Percentiles rank a stretch among this genome's conserved stretches.
These are phyloP conservation scores for Ustilago hordei DNA, from an alignment of 1,284 basidiomycete genomes.

Conservation along the genomic window DNA sequence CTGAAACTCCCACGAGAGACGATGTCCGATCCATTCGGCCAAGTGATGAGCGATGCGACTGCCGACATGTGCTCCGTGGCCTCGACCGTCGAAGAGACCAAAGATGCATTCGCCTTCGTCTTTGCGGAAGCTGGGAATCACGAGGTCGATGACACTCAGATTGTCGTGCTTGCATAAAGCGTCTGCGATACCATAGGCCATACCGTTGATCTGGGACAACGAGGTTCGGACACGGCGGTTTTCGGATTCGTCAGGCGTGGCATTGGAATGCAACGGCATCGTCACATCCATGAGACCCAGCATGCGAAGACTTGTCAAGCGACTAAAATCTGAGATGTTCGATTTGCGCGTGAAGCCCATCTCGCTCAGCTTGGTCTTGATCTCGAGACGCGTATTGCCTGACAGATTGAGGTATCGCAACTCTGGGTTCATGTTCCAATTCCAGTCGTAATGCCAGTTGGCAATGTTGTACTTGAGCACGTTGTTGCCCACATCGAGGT, in stretches of 20 bases:
- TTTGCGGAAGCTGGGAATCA: conserved; percentile 87
- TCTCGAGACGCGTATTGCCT: conserved; percentile 87
- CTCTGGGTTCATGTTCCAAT: conserved; percentile 98
- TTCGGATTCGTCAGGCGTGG: conserved; percentile 85
- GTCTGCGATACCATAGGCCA: conserved; percentile 97
- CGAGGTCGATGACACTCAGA: conserved; percentile 91
- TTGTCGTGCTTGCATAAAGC: conserved; percentile 77
- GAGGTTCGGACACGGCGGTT: conserved; percentile 93
- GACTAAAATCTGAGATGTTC: conserved; percentile 85
- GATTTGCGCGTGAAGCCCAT: conserved; percentile 65
- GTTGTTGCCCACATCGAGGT: conserved; percentile 95
- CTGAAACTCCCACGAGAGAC: conserved; percentile 61
- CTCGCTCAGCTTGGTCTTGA: conserved; percentile 75
- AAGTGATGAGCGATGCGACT: conserved; percentile 74
- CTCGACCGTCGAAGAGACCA: conserved; percentile 84
- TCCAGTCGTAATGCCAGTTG: conserved; percentile 99
- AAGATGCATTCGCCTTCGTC: conserved; percentile 87
- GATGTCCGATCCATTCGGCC: conserved; percentile 56
- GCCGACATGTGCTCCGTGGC: conserved; percentile 72
- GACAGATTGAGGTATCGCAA: conserved; percentile 90
- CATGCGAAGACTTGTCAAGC: conserved; percentile 82
- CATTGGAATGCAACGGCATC: conserved; percentile 72
- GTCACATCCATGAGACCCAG: conserved; percentile 99
- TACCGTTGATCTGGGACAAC: conserved; percentile 86
- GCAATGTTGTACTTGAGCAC: conserved; percentile 96